These are phyloP conservation scores for Tetradesmus obliquus DNA, from an alignment of 139 green algal species.

Conservation along the genomic window DNA sequence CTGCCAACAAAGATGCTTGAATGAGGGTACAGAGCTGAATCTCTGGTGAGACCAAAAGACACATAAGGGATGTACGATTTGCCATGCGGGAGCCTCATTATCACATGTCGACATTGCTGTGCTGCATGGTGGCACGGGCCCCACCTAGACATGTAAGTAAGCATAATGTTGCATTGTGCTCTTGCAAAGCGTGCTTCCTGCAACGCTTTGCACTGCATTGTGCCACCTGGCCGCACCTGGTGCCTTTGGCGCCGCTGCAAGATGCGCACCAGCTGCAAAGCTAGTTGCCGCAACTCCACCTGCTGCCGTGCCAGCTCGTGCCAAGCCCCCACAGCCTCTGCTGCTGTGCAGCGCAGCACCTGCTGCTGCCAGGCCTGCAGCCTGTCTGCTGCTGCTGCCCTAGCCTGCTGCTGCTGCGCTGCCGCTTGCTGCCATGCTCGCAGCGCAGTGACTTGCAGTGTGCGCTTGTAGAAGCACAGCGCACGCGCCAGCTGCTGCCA, in stretches of 20 bases:
- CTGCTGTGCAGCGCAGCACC: not conserved
- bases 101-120: no score
- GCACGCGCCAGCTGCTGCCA: conserved; percentile 29
- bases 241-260: conserved; percentile 3
- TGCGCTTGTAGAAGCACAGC: conserved; percentile 38
- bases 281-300: not conserved
- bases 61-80: no score
- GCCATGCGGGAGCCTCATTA: no score
- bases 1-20: no score
- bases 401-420: not conserved
- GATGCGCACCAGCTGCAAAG: not conserved
- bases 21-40: no score
- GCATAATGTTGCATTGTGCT: no score
- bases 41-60: no score
- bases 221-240: not conserved
- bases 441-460: not conserved
- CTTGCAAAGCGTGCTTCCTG: no score
- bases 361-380: not conserved
- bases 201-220: no score
- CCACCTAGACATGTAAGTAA: no score
- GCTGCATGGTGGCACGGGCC: no score
- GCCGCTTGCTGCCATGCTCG: not conserved
- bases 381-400: not conserved
- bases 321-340: not conserved
- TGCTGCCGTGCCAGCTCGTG: not conserved